Conservation (phyloP, 2,329 filamentous ascomycete genomes). For the Gyromitra esculenta region DNA sequence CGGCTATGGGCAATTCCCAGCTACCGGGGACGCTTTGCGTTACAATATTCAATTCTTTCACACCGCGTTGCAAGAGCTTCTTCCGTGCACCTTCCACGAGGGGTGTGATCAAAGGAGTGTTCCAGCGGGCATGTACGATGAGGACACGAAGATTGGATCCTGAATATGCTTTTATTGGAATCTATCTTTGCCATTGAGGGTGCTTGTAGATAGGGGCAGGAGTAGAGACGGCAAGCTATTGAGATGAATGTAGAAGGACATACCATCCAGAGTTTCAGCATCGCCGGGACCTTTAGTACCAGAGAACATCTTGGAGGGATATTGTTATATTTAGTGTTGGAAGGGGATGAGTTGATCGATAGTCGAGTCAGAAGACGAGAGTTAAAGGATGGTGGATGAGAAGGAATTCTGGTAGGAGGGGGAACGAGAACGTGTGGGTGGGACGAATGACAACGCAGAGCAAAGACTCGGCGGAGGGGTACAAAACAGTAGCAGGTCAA, state of each 20-base stretch:
- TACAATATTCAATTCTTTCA: constrained; percentile 87
- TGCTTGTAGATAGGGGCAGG: constrained; percentile 8
- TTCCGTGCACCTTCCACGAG: constrained; percentile 83
- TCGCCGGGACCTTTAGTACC: constrained; percentile 57
- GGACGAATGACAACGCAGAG: constrained; percentile 50
- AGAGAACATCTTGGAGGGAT: constrained; percentile 54
- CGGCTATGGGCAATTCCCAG: constrained; percentile 92
- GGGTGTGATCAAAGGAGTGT: constrained; percentile 83
- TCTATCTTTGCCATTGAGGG: constrained; percentile 26
- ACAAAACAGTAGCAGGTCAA: constrained; percentile 11
- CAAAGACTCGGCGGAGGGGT: constrained; percentile 35
- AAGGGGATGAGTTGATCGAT: constrained; percentile 13
- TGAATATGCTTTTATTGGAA: constrained; percentile 45
- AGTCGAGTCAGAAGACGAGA: constrained; percentile 26
- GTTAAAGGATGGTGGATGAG: constrained; percentile 12
- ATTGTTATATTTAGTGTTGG: constrained; percentile 19
- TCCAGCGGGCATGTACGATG: constrained; percentile 97
- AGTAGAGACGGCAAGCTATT: constrained; percentile 23
- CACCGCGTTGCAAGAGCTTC: constrained; percentile 79
- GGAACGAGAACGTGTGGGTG: constrained; percentile 30
- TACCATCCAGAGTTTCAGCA: constrained; percentile 56
- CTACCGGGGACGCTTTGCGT: constrained; percentile 89
- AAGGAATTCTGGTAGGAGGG: constrained; percentile 16
- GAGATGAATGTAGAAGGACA: constrained; percentile 25
- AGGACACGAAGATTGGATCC: constrained; percentile 84